Percentiles rank a stretch among this genome's conserved stretches.
Conservation (phyloP, 352 stramenopile species). For the Globisporangium megalacanthum region DNA sequence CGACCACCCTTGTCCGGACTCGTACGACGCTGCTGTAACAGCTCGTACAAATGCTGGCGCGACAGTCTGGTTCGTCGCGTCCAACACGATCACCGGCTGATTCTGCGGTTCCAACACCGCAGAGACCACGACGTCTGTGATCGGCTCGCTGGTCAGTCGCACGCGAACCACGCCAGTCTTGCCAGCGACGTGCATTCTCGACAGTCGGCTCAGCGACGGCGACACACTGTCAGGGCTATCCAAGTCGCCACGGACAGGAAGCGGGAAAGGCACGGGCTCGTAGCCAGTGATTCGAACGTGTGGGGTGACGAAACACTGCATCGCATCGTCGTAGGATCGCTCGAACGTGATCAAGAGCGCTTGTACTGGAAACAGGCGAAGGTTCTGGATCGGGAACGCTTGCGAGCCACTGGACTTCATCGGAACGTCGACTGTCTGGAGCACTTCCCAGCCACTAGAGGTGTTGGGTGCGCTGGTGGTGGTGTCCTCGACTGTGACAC, state of each 20-base stretch:
- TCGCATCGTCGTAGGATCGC: slow-evolving; percentile 44
- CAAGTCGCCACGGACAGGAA: slow-evolving; percentile 41
- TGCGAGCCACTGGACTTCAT: slow-evolving; percentile 49
- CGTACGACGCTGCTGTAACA: slow-evolving; percentile 35
- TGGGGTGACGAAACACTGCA: slow-evolving; percentile 35
- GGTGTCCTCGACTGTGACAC: slow-evolving; percentile 12
- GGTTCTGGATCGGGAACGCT: slow-evolving; percentile 18
- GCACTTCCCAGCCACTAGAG: slow-evolving; percentile 30
- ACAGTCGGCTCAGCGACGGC: slow-evolving; percentile 31
- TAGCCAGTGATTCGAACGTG: slow-evolving; percentile 27
- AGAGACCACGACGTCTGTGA: slow-evolving; percentile 36
- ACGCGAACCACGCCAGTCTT: slow-evolving; percentile 23
- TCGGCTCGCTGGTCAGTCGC: slow-evolving; percentile 49
- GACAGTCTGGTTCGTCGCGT: slow-evolving; percentile 27
- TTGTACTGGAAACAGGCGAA: slow-evolving; percentile 20
- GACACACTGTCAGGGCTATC: slow-evolving; percentile 22
- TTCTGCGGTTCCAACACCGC: slow-evolving; percentile 23
- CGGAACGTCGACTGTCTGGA: slow-evolving; percentile 23
- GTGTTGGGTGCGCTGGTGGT: slow-evolving; percentile 11
- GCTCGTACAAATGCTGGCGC: slow-evolving; percentile 11
- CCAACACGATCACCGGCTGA: slow-evolving; percentile 28
- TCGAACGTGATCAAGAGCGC: slow-evolving; percentile 42
- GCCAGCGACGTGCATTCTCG: slow-evolving; percentile 52
- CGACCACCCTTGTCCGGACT: slow-evolving; percentile 23
- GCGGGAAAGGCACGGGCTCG: slow-evolving; percentile 37